Evolutionary conservation across 1,284 basidiomycete genomes (phyloP), one percentile per base, ranked within the genome.

Genomic region (Malassezia caprae): DNA sequence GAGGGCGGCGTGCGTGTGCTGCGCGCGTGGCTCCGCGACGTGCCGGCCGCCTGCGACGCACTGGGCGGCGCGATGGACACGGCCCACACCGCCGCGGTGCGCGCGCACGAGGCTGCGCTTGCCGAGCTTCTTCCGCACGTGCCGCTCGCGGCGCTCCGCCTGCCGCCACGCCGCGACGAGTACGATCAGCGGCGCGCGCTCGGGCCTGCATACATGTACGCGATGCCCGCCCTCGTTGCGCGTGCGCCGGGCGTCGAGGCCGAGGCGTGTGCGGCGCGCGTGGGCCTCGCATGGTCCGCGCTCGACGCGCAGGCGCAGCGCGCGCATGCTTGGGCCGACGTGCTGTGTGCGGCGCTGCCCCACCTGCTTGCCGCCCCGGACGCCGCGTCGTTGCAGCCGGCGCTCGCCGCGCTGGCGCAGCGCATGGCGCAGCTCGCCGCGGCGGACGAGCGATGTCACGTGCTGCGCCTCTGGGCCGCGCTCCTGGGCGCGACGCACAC

Each of bases 231-330:
- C 35, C 26, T 51, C 27, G 13, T 27, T 15, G 32, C 13, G 23
- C 46, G 49, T 4, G 17, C 21, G 12, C 37, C 34, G 15, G 48
- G 27, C 26, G 31, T 27, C 19, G 30, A 23, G 31, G 50, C 28
- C 7, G 15, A 8, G 17, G 37, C 27, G 24, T 26, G 40, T 11
- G 21, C 34, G 27, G 12, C n/a, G 15, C 19, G 26, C 12, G 30
- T 37, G 12, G 47, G 34, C 27, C 47, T 57, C 17, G 32, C 35
- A 8, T 57, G 55, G 55, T 35, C 44, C n/a, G 15, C 40, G 23
- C 31, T 48, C 21, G 55, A 57, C 26, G 55, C 55, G 6, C 49
- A 48, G 31, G 55, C 55, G 13, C 30, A 24, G 49, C 50, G 55
- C 21, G 45, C 48, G 7, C 30, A 15, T 19, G 55, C 55, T 7